These are phyloP conservation scores for Pisolithus tinctorius DNA, from an alignment of 768 basidiomycete species.

Conservation along the genomic window DNA sequence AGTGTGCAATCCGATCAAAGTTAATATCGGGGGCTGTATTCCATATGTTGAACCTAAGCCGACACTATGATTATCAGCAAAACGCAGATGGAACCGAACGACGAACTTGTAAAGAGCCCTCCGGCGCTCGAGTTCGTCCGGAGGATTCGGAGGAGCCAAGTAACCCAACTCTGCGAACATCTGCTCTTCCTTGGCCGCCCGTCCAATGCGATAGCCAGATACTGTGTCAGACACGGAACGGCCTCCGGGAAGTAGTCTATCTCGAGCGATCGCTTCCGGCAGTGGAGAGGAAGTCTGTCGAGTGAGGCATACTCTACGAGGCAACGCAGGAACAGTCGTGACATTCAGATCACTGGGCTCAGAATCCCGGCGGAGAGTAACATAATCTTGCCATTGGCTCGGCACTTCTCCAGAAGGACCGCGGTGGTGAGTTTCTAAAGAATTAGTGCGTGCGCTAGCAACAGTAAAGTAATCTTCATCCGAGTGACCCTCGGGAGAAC, in stretches of 20 bases:
- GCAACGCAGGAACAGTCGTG: constrained; percentile 40
- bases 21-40: constrained; percentile 81
- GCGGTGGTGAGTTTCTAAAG: constrained; percentile 11
- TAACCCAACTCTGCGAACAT: constrained; percentile 60
- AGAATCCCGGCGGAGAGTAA: constrained; percentile 18
- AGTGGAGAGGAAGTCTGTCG: constrained; percentile 63
- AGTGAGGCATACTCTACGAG: constrained; percentile 47
- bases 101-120: constrained; percentile 79
- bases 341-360: constrained; percentile 24
- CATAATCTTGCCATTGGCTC: constrained; percentile 22
- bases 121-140: constrained; percentile 75
- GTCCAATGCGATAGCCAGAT: constrained; percentile 33
- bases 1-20: constrained; percentile 90
- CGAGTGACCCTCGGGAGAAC: constrained; percentile 16
- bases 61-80: neutral
- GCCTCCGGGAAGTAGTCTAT: constrained; percentile 28
- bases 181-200: constrained; percentile 60
- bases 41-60: constrained; percentile 77
- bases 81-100: neutral
- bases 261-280: constrained; percentile 34
- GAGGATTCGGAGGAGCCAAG: constrained; percentile 76
- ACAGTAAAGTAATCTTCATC: constrained; percentile 28
- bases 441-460: constrained; percentile 18
- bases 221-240: constrained; percentile 26
- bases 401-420: constrained; percentile 11